A percentile compares a stretch with the other conserved stretches of the same genome.
Conservation (phyloP, 768 basidiomycete genomes). For the Pleurotus cornucopiae region DNA sequence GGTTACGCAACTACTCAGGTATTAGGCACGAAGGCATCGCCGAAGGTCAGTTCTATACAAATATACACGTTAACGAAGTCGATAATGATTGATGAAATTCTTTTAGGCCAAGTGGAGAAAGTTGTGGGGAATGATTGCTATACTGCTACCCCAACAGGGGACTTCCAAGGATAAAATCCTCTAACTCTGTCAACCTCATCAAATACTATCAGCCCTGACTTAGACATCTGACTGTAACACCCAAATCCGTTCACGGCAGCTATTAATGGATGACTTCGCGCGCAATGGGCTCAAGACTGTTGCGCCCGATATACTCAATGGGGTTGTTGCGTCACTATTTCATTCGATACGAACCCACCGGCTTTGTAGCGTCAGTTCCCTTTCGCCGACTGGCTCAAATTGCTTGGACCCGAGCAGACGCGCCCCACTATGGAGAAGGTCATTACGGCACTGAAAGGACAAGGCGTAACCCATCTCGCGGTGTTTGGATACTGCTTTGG, state of each 20-base stretch:
- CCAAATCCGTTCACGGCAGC: slow-evolving; percentile 14
- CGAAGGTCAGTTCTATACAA: slow-evolving; percentile 26
- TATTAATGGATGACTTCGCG: slow-evolving; percentile 30
- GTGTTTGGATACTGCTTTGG: slow-evolving; percentile 29
- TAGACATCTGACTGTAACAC: background rate
- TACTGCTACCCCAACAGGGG: slow-evolving; percentile 45
- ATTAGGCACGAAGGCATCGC: slow-evolving; percentile 47
- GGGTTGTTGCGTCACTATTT: background rate
- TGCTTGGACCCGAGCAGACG: slow-evolving; percentile 17
- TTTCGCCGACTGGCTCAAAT: slow-evolving; percentile 22
- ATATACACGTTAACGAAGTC: slow-evolving; percentile 1
- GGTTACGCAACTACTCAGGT: slow-evolving; percentile 25
- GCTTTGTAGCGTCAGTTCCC: slow-evolving; percentile 1
- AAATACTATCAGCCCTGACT: background rate
- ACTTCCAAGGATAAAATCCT: slow-evolving; percentile 54
- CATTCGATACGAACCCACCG: background rate
- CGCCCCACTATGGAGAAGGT: slow-evolving; percentile 25
- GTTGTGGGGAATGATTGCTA: slow-evolving; percentile 49
- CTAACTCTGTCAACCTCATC: slow-evolving; percentile 27
- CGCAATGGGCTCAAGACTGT: slow-evolving; percentile 31
- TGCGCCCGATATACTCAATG: slow-evolving; percentile 10
- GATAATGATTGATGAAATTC: background rate
- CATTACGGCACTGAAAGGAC: slow-evolving; percentile 22
- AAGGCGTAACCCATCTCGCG: slow-evolving; percentile 27
- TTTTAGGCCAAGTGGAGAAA: slow-evolving; percentile 40